phyloP scores from a whole-genome alignment of 2,329 filamentous ascomycete species.

The Thermoascus crustaceus region DNA sequence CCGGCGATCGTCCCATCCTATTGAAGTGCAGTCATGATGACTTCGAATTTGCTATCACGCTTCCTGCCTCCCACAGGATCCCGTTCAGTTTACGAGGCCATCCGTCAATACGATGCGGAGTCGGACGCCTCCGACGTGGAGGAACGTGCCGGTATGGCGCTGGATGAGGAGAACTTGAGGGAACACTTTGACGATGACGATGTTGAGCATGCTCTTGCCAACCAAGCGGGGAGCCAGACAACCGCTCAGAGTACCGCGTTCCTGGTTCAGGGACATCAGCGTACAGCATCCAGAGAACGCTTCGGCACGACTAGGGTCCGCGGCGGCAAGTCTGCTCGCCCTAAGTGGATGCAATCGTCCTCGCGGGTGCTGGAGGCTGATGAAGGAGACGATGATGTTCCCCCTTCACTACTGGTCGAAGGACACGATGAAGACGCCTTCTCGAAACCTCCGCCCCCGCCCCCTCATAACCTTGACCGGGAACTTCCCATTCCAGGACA shows the following conservation, averaged over 20 bases:
- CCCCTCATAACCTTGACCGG: constrained; percentile 17
- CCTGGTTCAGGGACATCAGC: constrained; percentile 23
- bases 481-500: constrained; percentile 28
- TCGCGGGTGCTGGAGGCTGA: constrained; percentile 32
- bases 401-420: constrained; percentile 55
- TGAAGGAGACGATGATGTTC: constrained; percentile 56
- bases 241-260: constrained; percentile 37
- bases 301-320: constrained; percentile 14
- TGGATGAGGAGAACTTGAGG: constrained; percentile 43
- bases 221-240: constrained; percentile 42
- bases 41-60: constrained; percentile 35
- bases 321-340: constrained; percentile 21
- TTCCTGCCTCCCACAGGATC: constrained; percentile 43
- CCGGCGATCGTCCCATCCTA: background rate
- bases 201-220: constrained; percentile 48
- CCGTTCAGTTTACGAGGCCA: constrained; percentile 41
- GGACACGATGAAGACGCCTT: constrained; percentile 34
- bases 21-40: constrained; percentile 28
- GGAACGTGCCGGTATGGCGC: constrained; percentile 39
- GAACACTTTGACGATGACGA: constrained; percentile 49
- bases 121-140: constrained; percentile 40
- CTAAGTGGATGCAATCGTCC: constrained; percentile 24
- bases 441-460: constrained; percentile 30
- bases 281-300: constrained; percentile 10
- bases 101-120: constrained; percentile 38